Evolutionary conservation across 2,329 filamentous ascomycete genomes (phyloP), one percentile per base, ranked within the genome.

Genomic region (Plenodomus tracheiphilus): DNA sequence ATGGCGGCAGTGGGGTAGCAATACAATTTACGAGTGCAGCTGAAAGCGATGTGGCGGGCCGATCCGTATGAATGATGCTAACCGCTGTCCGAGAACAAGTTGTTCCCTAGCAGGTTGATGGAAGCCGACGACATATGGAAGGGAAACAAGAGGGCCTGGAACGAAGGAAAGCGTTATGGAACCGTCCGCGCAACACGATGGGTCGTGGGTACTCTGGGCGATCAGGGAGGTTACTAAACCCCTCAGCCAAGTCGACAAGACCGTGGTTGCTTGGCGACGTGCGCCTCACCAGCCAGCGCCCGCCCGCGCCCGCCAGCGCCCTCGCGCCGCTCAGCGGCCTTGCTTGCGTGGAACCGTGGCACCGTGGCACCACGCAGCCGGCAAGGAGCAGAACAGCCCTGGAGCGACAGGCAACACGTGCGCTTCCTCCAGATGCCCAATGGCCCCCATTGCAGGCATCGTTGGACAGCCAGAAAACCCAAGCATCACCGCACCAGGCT

Each of bases 31-130:
- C 25, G 50, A 10, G 6, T 37, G 53, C 40, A 56, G 52, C 54
- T 56, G 51, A 57, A 55, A 58, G 53, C 54, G 54, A 59, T 53
- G n/a, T n/a, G 54, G 58, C 63, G 57, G 63, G 56, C 62, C 56
- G 57, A 45, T 57, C 57, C 51, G 61, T 56, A 41, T 22, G 40
- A 55, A 45, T 41, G 39, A 53, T 41, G 62, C 65, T 71, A 71
- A 58, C 68, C 68, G 59, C 64, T 69, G 58, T 71, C 68, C 48
- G 64, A 66, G 64, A 71, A 71, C 64, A 67, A 49, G 43, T 60
- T 64, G 65, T 67, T 70, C 61, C 68, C 66, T 50, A 66, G 56
- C 53, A 61, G 53, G 43, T 62, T 64, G 56, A 58, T 66, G 53
- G 56, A 59, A 46, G 64, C 58, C 44, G 56, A 69, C 66, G 69